A percentile compares a stretch with the other conserved stretches of the same genome.
These are phyloP conservation scores for Cercis canadensis DNA, from an alignment of 306 rosid species.

Conservation along the genomic window DNA sequence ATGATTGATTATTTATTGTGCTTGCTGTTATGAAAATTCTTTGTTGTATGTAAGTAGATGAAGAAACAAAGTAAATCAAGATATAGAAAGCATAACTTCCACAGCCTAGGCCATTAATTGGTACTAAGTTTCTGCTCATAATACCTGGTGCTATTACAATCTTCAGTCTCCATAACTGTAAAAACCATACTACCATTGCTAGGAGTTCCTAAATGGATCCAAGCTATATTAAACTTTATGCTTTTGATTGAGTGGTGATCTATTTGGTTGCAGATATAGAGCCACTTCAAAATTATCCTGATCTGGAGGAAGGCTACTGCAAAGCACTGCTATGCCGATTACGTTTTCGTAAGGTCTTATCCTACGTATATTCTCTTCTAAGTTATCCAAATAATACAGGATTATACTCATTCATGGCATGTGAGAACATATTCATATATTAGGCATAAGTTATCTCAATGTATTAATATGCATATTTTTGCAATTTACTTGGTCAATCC, in stretches of 20 bases:
- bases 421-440: conserved; percentile 9
- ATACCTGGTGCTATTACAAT: conserved; percentile 14
- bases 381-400: conserved; percentile 35
- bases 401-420: conserved; percentile 35
- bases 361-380: conserved; percentile 64
- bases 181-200: conserved; percentile 17
- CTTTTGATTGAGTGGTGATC: conserved; percentile 36
- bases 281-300: conserved; percentile 74
- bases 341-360: conserved; percentile 99
- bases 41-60: conserved; percentile 9
- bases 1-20: conserved; percentile 18
- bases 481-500: conserved; percentile 12
- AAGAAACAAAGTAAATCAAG: neutral
- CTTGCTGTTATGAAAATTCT: conserved; percentile 21
- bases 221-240: conserved; percentile 30
- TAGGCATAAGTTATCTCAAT: conserved; percentile 12
- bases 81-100: conserved; percentile 9
- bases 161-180: conserved; percentile 25
- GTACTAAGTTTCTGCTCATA: conserved; percentile 12
- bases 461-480: conserved; percentile 1
- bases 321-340: conserved; percentile 90
- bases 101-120: neutral
- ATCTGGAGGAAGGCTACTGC: conserved; percentile 96
- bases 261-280: conserved; percentile 71
- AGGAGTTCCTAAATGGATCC: conserved; percentile 30